Conservation (phyloP, 2,329 filamentous ascomycete genomes). For the Sarocladium strictum region DNA sequence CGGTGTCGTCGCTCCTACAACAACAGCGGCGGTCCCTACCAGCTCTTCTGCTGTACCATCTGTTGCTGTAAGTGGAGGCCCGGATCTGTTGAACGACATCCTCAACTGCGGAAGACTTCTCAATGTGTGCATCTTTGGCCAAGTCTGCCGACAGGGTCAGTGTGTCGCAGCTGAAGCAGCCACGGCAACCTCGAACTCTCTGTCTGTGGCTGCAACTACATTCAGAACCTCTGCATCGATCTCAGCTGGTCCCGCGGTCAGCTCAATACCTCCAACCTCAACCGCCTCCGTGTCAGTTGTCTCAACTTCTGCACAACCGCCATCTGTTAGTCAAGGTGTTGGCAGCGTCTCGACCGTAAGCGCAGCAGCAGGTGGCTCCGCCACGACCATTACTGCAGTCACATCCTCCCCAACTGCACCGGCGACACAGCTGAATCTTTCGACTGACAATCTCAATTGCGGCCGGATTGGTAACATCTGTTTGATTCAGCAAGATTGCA, state of each 20-base stretch:
- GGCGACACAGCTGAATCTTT: neutral
- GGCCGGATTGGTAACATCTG: neutral
- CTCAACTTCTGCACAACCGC: neutral
- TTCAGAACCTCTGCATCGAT: neutral
- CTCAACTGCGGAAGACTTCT: conserved; percentile 2
- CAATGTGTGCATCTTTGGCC: conserved; percentile 1
- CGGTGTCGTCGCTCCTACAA: neutral
- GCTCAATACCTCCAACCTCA: neutral
- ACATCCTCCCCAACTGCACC: neutral
- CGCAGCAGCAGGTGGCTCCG: neutral
- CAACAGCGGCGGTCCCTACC: neutral
- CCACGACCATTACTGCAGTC: neutral
- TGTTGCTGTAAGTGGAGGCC: neutral
- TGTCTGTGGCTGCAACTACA: neutral
- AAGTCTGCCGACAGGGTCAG: neutral
- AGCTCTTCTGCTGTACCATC: neutral
- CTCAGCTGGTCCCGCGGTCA: neutral
- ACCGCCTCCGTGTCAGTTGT: neutral
- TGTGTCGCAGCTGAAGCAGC: conserved; percentile 2
- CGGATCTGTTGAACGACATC: neutral
- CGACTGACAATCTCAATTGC: neutral
- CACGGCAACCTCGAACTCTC: neutral
- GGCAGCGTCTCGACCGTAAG: neutral
- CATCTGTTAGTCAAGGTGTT: too few species aligned
- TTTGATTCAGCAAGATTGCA: neutral